These are phyloP conservation scores for Penicillium griseofulvum DNA, from an alignment of 2,329 filamentous ascomycete genomes.

Conservation along the genomic window DNA sequence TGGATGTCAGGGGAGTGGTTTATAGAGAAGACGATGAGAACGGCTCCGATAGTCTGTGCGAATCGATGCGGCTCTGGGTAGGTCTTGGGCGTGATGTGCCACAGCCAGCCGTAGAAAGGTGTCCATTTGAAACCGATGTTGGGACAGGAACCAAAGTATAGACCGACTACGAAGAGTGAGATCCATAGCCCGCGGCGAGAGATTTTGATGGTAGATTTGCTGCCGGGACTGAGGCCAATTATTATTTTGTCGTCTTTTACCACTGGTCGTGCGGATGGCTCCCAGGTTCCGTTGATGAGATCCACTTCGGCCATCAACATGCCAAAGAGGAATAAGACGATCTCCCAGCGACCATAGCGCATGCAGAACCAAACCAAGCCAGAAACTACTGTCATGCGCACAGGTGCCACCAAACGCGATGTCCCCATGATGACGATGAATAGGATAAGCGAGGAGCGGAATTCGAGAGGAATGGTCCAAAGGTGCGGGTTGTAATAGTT, in stretches of 20 bases:
- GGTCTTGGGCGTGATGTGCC: conserved; percentile 38
- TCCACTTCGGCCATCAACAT: conserved; percentile 47
- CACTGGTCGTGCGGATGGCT: conserved; percentile 12
- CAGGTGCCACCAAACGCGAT: conserved; percentile 33
- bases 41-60: conserved; percentile 44
- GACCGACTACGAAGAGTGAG: conserved; percentile 37
- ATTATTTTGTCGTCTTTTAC: conserved; percentile 19
- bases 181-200: conserved; percentile 37
- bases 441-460: conserved; percentile 46
- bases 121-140: conserved; percentile 41
- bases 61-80: conserved; percentile 47
- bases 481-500: conserved; percentile 48
- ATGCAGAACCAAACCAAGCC: conserved; percentile 40
- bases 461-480: conserved; percentile 49
- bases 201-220: conserved; percentile 20
- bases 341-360: conserved; percentile 45
- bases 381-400: conserved; percentile 36
- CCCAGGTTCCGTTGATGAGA: conserved; percentile 40
- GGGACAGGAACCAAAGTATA: conserved; percentile 45
- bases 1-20: conserved; percentile 43
- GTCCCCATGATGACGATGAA: conserved; percentile 43
- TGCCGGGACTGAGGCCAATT: conserved; percentile 14
- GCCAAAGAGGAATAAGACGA: conserved; percentile 43
- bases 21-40: conserved; percentile 44
- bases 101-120: conserved; percentile 44